A percentile compares a stretch with the other conserved stretches of the same genome.
Conservation (phyloP, 2,329 filamentous ascomycete genomes). For the Diaporthe nobilis region DNA sequence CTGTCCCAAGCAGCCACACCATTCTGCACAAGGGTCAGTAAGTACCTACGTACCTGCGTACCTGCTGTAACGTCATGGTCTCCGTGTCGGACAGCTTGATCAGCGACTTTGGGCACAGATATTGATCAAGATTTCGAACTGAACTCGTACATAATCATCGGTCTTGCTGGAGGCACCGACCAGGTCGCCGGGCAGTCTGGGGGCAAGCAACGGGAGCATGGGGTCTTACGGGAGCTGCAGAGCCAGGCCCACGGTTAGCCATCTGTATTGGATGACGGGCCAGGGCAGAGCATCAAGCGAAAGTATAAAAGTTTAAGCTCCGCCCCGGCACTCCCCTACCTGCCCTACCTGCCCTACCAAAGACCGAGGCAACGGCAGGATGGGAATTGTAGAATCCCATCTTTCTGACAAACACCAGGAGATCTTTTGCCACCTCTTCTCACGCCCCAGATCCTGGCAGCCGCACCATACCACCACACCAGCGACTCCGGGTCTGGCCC, state of each 20-base stretch:
- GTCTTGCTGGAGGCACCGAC: not conserved
- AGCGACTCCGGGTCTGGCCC: not conserved
- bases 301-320: slow-evolving; percentile 25
- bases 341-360: not conserved
- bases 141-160: not conserved
- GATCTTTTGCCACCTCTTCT: slow-evolving; percentile 9
- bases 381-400: slow-evolving; percentile 34
- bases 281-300: slow-evolving; percentile 22
- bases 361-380: not conserved
- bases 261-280: not conserved
- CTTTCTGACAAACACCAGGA: not conserved
- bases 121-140: not conserved
- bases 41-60: not conserved
- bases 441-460: not conserved
- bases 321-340: not conserved
- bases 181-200: not conserved
- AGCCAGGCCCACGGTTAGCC: not conserved
- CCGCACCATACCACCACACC: not conserved
- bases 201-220: not conserved
- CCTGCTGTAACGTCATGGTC: not conserved
- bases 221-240: not conserved
- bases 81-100: not conserved
- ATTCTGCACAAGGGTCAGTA: not conserved
- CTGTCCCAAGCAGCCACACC: not conserved
- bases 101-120: not conserved